These are phyloP conservation scores for Celoporthe dispersa DNA, from an alignment of 2,329 filamentous ascomycete genomes.

Conservation along the genomic window DNA sequence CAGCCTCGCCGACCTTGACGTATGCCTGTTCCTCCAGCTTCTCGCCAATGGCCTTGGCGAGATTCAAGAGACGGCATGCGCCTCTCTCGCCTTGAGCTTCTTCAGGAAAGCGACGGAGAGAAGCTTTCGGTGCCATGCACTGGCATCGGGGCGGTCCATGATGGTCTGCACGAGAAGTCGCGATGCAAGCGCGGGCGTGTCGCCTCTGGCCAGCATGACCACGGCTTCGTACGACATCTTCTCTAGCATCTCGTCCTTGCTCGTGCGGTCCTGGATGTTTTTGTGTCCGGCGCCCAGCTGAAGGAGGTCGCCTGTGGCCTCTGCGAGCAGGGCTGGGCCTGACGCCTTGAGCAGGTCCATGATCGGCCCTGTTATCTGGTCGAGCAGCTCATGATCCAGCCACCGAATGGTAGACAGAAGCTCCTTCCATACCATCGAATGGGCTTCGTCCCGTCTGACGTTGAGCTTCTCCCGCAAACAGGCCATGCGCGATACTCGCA, in stretches of 20 bases:
- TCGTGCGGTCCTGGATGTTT: not conserved
- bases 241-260: slow-evolving; percentile 9
- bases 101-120: slow-evolving; percentile 18
- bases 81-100: slow-evolving; percentile 13
- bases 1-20: slow-evolving; percentile 22
- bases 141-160: slow-evolving; percentile 23
- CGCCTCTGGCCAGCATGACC: slow-evolving; percentile 5
- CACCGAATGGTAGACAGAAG: slow-evolving; percentile 15
- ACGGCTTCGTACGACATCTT: slow-evolving; percentile 18
- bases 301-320: slow-evolving; percentile 18
- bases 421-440: not conserved
- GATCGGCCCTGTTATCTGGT: not conserved
- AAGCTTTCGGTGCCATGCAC: slow-evolving; percentile 23
- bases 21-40: slow-evolving; percentile 25
- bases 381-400: slow-evolving; percentile 11
- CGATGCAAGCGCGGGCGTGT: slow-evolving; percentile 16
- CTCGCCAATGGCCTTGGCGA: slow-evolving; percentile 19
- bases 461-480: not conserved
- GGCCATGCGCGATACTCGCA: not conserved
- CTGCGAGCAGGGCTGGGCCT: slow-evolving; percentile 8
- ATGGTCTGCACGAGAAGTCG: slow-evolving; percentile 21
- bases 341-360: slow-evolving; percentile 2
- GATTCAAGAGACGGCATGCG: slow-evolving; percentile 11
- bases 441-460: not conserved
- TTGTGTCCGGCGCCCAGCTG: slow-evolving; percentile 1